A percentile compares a stretch with the other conserved stretches of the same genome.
Evolutionary conservation across 2,329 filamentous ascomycete genomes (phyloP).

Genomic region (Clonostachys rhizophaga): DNA sequence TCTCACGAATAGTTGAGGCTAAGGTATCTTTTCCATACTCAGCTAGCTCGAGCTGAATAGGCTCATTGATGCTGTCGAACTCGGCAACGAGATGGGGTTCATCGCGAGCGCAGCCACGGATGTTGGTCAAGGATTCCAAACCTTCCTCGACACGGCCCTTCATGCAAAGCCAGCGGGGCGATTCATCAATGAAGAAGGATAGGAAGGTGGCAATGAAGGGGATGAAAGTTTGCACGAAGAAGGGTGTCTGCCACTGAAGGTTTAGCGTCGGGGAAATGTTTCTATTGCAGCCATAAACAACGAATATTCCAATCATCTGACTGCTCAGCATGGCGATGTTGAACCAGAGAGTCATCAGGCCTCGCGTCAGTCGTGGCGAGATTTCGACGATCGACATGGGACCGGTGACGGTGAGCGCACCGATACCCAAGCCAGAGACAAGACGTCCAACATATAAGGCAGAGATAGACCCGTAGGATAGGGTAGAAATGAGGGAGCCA

Average conservation of each 20-base stretch:
- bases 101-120: constrained; percentile 18
- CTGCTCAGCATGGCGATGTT: constrained; percentile 24
- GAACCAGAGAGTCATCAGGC: constrained; percentile 29
- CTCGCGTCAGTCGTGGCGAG: constrained; percentile 28
- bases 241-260: constrained; percentile 19
- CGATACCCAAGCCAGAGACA: constrained; percentile 28
- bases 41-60: constrained; percentile 10
- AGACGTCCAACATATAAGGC: constrained; percentile 28
- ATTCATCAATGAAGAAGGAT: constrained; percentile 24
- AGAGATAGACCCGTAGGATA: constrained; percentile 12
- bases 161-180: constrained; percentile 27
- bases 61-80: constrained; percentile 16
- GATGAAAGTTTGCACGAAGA: constrained; percentile 3
- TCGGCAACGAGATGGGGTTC: constrained; percentile 8
- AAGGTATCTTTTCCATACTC: constrained; percentile 18
- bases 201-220: constrained; percentile 17
- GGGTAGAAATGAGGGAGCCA: constrained; percentile 24
- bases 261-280: constrained; percentile 13
- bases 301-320: constrained; percentile 21
- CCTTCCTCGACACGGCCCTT: constrained; percentile 19
- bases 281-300: constrained; percentile 23
- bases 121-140: constrained; percentile 4
- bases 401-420: constrained; percentile 27
- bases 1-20: constrained; percentile 15
- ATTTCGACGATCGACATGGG: constrained; percentile 31